Base-by-base conservation (phyloP, 768 basidiomycete genomes). In the Tylopilus intermedius region DNA sequence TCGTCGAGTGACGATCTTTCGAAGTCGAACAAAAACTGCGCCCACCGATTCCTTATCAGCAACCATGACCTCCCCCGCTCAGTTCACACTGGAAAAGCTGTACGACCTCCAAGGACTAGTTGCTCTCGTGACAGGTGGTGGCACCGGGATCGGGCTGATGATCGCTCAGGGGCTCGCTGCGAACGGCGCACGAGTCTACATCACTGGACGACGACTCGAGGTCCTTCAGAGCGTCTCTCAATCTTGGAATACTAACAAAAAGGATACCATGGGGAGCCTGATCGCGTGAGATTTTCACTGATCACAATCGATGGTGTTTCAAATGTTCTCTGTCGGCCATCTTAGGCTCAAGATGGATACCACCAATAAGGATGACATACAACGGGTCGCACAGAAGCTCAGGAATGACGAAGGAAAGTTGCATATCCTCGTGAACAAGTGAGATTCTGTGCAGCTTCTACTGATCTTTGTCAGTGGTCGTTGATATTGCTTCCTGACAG, bases 361-460 rank as follows among this genome's bases (percentile, higher is more conserved):
- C 22, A 88, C 88, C 2, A 71, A 77, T 62, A 85, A 85, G 60
- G 73, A 76, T 42, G 86, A 85, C 52, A 92, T 92, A 49, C 56
- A 71, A 45, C 69, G 66, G 10, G 82, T 73, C 4, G 82, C 84
- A 55, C 73, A 78, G 37, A 58, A 24, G 47, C 47, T 70, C 41
- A 49, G 21, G 27, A 41, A 40, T 7, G 58, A 63, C 18, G 84
- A 90, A 45, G 86, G 87, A 27, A 86, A 76, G 58, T 63, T 92
- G 39, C 87, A 92, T 60, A 79, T 90, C 48, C 78, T 92, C 4
- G 81, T 91, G 33, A 92, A 92, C 73, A 91, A 91, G 89, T 91
- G 53, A 39, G 78, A 60, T 30, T 27, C 24, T 13, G 14, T 22
- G 0, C 10, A 22, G 26, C 14, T 37, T 13, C 5, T 44, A 18